Percentiles rank a stretch among this genome's conserved stretches.
phyloP scores from a whole-genome alignment of 2,329 filamentous ascomycete genomes.

The Hysterium pulicare region DNA sequence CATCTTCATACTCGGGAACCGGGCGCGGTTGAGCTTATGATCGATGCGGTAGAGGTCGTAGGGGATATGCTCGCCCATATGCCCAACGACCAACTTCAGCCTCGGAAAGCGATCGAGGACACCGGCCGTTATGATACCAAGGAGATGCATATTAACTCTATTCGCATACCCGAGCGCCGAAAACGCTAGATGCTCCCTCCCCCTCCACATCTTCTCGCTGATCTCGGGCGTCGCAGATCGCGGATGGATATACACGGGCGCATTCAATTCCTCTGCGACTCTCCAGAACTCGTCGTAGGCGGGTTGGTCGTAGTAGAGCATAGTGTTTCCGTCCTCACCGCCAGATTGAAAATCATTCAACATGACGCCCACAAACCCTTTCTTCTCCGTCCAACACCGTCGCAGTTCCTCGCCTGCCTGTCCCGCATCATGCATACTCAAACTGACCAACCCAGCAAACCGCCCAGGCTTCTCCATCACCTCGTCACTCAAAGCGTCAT shows the following conservation, averaged over 20 bases:
- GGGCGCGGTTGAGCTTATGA: slow-evolving; percentile 33
- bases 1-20: slow-evolving; percentile 14
- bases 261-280: slow-evolving; percentile 56
- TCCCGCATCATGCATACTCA: slow-evolving; percentile 50
- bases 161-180: slow-evolving; percentile 34
- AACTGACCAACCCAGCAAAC: slow-evolving; percentile 40
- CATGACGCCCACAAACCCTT: slow-evolving; percentile 39
- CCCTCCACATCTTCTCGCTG: slow-evolving; percentile 56
- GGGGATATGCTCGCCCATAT: slow-evolving; percentile 47
- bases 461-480: slow-evolving; percentile 40
- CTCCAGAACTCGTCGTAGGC: slow-evolving; percentile 63
- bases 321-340: slow-evolving; percentile 56
- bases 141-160: slow-evolving; percentile 56
- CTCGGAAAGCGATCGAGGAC: slow-evolving; percentile 49
- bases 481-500: slow-evolving; percentile 45
- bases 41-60: slow-evolving; percentile 39
- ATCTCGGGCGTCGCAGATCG: slow-evolving; percentile 53
- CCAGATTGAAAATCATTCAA: slow-evolving; percentile 59
- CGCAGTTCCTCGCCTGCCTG: slow-evolving; percentile 51
- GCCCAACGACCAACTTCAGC: slow-evolving; percentile 47
- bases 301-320: slow-evolving; percentile 62
- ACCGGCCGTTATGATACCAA: slow-evolving; percentile 51
- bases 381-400: slow-evolving; percentile 49
- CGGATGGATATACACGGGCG: slow-evolving; percentile 64
- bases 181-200: slow-evolving; percentile 58